Conservation (phyloP, 2,329 filamentous ascomycete species). For the Alternaria sp. region DNA sequence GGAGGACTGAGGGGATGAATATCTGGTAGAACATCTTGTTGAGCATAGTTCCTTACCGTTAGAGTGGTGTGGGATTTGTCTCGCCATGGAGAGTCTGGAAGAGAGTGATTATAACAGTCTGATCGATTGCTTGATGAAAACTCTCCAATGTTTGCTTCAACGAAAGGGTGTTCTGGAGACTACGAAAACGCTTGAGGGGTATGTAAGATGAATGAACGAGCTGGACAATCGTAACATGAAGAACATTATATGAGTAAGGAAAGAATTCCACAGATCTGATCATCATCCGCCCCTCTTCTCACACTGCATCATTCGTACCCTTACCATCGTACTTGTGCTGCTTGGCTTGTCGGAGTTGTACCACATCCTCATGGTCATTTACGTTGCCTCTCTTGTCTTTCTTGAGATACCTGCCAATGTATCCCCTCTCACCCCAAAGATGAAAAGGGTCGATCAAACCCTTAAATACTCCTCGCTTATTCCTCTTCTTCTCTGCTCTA, state of each 20-base stretch:
- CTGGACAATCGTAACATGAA: not conserved
- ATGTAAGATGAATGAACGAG: not conserved
- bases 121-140: not conserved
- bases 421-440: slow-evolving; percentile 37
- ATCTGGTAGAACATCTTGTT: not conserved
- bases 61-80: too few species aligned
- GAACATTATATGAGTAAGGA: not conserved
- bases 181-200: not conserved
- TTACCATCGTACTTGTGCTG: not conserved
- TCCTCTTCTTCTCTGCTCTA: slow-evolving; percentile 33
- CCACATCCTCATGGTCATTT: not conserved
- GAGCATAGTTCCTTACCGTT: not conserved
- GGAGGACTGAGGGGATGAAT: too few species aligned
- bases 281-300: not conserved
- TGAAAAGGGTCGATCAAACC: slow-evolving; percentile 40
- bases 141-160: not conserved
- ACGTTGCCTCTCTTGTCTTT: not conserved
- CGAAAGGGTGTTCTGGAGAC: not conserved
- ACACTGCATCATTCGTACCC: not conserved
- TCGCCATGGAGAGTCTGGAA: not conserved
- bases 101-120: not conserved
- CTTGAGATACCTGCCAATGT: slow-evolving; percentile 35
- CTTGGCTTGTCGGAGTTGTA: not conserved
- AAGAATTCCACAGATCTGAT: not conserved
- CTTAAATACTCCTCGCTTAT: slow-evolving; percentile 26